Evolutionary conservation across 2,329 filamentous ascomycete species (phyloP), one percentile per base, ranked within the genome.

Genomic region (Penicillium sp.): DNA sequence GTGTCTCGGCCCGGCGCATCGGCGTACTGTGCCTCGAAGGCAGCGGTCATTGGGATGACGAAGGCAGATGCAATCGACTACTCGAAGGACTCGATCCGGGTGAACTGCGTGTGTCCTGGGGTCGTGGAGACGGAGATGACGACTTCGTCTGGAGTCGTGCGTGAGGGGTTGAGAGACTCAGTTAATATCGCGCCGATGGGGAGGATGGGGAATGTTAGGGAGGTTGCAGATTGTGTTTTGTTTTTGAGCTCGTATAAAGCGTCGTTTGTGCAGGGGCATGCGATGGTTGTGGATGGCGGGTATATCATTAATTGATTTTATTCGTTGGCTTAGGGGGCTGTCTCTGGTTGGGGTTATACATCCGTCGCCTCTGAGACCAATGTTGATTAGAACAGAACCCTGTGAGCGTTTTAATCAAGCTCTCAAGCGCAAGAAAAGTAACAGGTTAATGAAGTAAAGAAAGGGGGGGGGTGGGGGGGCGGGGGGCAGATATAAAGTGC

Each of bases 31-130:
- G 83, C 82, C 0, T 86, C 84, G 4, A 88, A 88, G 64, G 81
- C 85, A 15, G 86, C 85, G 0, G 80, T 88, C 2, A 83, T 88
- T 54, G 84, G 82, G 23, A 81, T 88, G 81, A 88, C 86, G 0
- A 76, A 81, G 6, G 77, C 83, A 0, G 85, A 86, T 65, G 84
- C 84, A 1, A 85, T 86, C 21, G 83, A 88, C 65, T 86, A 87
- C 67, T 83, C 84, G 0, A 63, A 66, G 29, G 65, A 76, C 31
- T 69, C 68, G 0, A 73, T 78, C 35, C 64, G 76, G 30, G 70
- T 76, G 7, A 76, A 76, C 31, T 75, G 73, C 52, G 71, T 74
- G 17, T 76, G 76, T 50, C 76, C 82, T 0, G 82, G 80, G 1
- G 71, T 82, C 1, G 80, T 84, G 47, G 78, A 79, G 45, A 84